These are phyloP conservation scores for Phytophthora sp. DNA, from an alignment of 352 stramenopile genomes.

Conservation along the genomic window DNA sequence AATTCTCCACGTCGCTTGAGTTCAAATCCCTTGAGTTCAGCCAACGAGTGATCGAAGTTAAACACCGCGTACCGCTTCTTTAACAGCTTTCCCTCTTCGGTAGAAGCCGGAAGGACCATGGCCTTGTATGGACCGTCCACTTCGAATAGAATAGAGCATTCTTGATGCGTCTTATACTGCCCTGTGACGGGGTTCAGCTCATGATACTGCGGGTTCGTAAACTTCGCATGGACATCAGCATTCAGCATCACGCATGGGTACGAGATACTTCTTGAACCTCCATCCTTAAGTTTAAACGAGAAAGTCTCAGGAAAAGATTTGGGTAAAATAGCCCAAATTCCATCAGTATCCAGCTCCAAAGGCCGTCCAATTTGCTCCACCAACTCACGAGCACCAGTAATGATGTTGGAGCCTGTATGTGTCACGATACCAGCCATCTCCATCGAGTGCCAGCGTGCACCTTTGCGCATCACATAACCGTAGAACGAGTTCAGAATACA, in stretches of 20 bases:
- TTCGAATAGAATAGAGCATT: constrained; percentile 99
- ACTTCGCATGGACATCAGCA: constrained; percentile 97
- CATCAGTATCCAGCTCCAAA: constrained; percentile 99
- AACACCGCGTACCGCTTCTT: constrained; percentile 98
- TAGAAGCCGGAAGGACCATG: constrained; percentile 98
- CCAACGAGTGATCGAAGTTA: constrained; percentile 82
- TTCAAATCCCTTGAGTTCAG: constrained; percentile 95
- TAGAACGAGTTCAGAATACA: constrained; percentile 99
- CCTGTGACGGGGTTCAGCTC: constrained; percentile 62
- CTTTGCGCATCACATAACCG: constrained; percentile 99
- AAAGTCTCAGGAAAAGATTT: constrained; percentile 98
- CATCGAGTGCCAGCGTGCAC: constrained; percentile 99
- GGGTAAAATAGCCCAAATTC: constrained; percentile 99
- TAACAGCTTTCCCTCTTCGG: constrained; percentile 98
- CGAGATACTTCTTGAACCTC: constrained; percentile 89
- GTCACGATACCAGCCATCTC: constrained; percentile 99
- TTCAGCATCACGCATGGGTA: constrained; percentile 99
- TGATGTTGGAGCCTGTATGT: constrained; percentile 98
- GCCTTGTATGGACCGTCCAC: constrained; percentile 98
- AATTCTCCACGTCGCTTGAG: constrained; percentile 98
- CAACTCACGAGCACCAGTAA: constrained; percentile 94
- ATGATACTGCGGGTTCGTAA: constrained; percentile 98
- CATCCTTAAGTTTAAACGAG: constrained; percentile 85
- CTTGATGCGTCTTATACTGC: constrained; percentile 93
- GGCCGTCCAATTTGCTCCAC: constrained; percentile 96